phyloP scores from a whole-genome alignment of 805 yeast genomes.

The Yarrowia hollandica region DNA sequence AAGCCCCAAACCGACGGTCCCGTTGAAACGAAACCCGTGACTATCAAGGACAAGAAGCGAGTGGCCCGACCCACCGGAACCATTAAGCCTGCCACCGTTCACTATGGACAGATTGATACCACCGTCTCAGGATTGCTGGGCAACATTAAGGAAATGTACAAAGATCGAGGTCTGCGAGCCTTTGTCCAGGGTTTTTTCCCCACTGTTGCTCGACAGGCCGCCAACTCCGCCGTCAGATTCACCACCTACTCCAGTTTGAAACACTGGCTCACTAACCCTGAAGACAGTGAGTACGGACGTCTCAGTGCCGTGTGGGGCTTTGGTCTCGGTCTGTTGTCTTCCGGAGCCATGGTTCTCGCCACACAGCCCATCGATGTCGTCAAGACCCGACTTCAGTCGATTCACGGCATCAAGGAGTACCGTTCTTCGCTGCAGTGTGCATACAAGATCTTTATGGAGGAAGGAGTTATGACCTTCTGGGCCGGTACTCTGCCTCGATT shows the following conservation, averaged over 20 bases:
- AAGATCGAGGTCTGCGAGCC: conserved; percentile 70
- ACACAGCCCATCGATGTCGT: conserved; percentile 91
- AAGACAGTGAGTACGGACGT: conserved; percentile 37
- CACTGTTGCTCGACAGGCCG: conserved; percentile 77
- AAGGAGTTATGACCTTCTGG: conserved; percentile 45
- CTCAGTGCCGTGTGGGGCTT: conserved; percentile 40
- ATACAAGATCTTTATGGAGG: conserved; percentile 42
- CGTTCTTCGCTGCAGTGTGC: conserved; percentile 42
- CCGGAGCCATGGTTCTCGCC: conserved; percentile 67
- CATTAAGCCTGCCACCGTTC: conserved; percentile 39
- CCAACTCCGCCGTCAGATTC: conserved; percentile 78
- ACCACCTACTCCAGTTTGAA: conserved; percentile 77
- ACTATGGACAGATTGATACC: conserved; percentile 41
- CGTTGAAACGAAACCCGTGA: not conserved
- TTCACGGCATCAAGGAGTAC: conserved; percentile 42
- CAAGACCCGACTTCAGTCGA: conserved; percentile 83
- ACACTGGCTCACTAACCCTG: conserved; percentile 48
- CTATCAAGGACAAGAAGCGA: conserved; percentile 19
- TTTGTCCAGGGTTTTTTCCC: conserved; percentile 80
- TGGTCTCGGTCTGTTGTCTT: conserved; percentile 59
- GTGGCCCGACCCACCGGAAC: conserved; percentile 30
- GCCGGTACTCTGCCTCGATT: conserved; percentile 56
- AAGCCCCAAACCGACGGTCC: not conserved
- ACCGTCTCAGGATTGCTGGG: conserved; percentile 34
- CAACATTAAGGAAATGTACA: conserved; percentile 57